Evolutionary conservation across 2,329 filamentous ascomycete species (phyloP).

Genomic region (Colletotrichum euphorbiae): DNA sequence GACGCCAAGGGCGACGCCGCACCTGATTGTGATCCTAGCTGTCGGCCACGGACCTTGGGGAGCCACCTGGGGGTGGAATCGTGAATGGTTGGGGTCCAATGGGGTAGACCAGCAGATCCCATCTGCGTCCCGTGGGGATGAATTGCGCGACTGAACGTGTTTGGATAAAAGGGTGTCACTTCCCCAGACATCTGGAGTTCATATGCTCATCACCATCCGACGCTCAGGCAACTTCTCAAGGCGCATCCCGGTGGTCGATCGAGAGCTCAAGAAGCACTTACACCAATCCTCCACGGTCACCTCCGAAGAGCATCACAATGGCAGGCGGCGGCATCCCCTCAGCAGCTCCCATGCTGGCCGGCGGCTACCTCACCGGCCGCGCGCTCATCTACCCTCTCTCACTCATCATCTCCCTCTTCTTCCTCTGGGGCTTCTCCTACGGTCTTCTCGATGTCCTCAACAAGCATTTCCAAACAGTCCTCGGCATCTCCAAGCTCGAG

Average conservation of each 20-base stretch:
- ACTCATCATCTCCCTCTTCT: conserved; percentile 54
- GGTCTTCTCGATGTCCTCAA: conserved; percentile 50
- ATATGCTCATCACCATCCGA: conserved; percentile 21
- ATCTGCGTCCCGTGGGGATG: conserved; percentile 14
- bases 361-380: conserved; percentile 52
- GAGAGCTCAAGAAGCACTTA: not conserved
- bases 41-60: not conserved
- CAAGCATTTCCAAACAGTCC: conserved; percentile 61
- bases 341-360: conserved; percentile 49
- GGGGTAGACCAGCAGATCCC: not conserved
- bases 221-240: conserved; percentile 9
- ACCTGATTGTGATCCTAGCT: conserved; percentile 8
- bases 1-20: conserved; percentile 7
- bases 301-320: conserved; percentile 46
- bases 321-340: conserved; percentile 56
- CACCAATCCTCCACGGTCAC: not conserved
- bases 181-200: conserved; percentile 3
- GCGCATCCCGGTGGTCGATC: not conserved
- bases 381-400: conserved; percentile 60
- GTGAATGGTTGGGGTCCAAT: conserved; percentile 24
- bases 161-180: conserved; percentile 16
- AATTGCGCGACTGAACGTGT: not conserved
- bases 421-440: conserved; percentile 41
- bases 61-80: conserved; percentile 24
- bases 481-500: conserved; percentile 56